Conservation (phyloP, 1,284 basidiomycete species). For the Ceratorhiza oryzae-sativae region DNA sequence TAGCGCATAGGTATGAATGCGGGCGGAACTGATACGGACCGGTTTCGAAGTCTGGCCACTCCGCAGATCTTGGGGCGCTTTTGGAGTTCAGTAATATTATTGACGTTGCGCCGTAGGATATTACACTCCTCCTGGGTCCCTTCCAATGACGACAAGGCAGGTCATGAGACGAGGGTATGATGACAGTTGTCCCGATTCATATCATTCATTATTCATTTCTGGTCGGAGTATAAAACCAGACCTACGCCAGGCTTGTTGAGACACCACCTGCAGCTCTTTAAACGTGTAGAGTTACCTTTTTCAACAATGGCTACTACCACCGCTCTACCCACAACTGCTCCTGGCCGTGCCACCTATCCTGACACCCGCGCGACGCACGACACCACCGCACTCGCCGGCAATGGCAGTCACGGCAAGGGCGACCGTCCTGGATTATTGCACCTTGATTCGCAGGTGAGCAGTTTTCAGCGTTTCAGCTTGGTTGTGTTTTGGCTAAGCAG, state of each 20-base stretch:
- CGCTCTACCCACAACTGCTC: background rate
- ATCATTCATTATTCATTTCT: background rate
- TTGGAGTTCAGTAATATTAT: background rate
- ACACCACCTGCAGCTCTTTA: background rate
- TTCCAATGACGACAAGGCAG: background rate
- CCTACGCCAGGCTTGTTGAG: too few relatives aligned
- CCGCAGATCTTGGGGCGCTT: background rate
- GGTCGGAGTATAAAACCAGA: background rate
- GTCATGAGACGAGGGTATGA: background rate
- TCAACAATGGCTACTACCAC: background rate
- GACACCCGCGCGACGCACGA: background rate
- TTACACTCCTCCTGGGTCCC: background rate
- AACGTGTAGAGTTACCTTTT: too few relatives aligned
- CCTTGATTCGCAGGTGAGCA: conserved; percentile 25
- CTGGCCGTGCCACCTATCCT: background rate
- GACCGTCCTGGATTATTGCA: conserved; percentile 16
- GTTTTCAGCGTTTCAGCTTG: background rate
- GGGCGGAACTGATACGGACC: background rate
- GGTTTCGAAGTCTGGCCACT: background rate
- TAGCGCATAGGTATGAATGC: background rate
- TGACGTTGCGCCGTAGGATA: background rate
- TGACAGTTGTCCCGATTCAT: background rate
- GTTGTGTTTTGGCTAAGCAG: background rate
- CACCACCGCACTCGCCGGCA: background rate
- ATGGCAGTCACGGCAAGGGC: background rate